Conservation (phyloP, 164 flowering plant genomes). For the Taxillus chinensis region DNA sequence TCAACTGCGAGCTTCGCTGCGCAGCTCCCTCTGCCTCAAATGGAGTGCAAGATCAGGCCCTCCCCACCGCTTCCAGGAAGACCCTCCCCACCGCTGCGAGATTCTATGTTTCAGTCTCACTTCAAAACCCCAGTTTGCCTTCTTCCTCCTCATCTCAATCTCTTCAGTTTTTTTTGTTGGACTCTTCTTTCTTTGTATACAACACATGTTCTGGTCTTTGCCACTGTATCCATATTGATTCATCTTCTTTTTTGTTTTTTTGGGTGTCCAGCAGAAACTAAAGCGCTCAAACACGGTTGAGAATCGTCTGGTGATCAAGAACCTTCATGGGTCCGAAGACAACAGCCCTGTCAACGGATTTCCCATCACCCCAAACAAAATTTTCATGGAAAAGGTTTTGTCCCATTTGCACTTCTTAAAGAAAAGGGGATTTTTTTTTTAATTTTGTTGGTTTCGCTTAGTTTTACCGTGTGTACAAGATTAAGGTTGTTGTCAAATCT, state of each 20-base stretch:
- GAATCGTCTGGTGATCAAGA: background rate
- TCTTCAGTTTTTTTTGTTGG: background rate
- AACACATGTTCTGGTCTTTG: no score
- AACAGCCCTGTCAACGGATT: background rate
- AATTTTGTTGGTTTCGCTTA: no score
- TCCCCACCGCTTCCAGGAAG: background rate
- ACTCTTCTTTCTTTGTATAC: no score
- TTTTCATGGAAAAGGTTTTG: background rate
- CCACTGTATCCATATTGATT: no score
- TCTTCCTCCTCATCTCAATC: background rate
- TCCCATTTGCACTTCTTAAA: background rate
- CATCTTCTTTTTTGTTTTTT: background rate
- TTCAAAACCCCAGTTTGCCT: constrained; percentile 14
- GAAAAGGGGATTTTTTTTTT: no score
- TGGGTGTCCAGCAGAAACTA: constrained; percentile 13
- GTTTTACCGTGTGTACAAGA: no score
- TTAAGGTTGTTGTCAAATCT: no score
- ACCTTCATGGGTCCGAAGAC: constrained; percentile 1
- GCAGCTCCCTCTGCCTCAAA: background rate
- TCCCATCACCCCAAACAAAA: background rate
- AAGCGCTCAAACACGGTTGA: constrained; percentile 10
- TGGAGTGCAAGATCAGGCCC: constrained; percentile 20
- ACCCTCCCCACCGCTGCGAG: constrained; percentile 7
- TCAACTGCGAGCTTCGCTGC: background rate
- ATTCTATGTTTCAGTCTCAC: constrained; percentile 7